Base-by-base conservation (phyloP, 2,329 filamentous ascomycete species). In the Zalaria obscura region DNA sequence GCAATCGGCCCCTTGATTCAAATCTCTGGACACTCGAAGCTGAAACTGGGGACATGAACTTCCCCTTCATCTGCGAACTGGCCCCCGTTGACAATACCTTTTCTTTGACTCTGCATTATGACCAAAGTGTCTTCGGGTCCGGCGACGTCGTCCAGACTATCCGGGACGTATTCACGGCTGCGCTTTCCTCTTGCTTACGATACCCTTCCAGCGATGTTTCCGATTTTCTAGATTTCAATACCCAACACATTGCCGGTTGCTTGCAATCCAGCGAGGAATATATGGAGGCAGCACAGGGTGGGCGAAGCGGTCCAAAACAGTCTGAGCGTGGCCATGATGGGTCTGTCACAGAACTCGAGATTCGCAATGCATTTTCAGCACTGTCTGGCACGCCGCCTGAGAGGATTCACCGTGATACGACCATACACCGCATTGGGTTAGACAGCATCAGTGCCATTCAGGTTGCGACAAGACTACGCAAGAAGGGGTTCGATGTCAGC, bases 381-480 rank as follows among this genome's bases (percentile, higher is more conserved):
- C 67, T 91, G 25, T 77, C 81, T 1, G 63, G 67, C 2, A 59
- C 72, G 4, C 56, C 72, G 0, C 42, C 55, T 2, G 52, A 66
- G 0, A 63, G 62, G 0, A 78, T 94, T 37, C 52, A 56, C 3
- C 69, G 68, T 8, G 55, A 71, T 6, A 85, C 77, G 0, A 86
- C 83, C 0, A 85, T 96, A 38, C 93, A 89, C 52, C 78, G 82
- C 44, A 73, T 94, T n/a, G 89, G 89, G 0, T 65, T 95, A 3
- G 88, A 95, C 59, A 95, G 88, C 55, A 91, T 96, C 52, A 88
- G 82, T 45, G 83, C 86, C 0, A 70, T 76, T 10, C 87, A 94
- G 53, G 68, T 94, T 6, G 83, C 86, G 1, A 70, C 75, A 1
- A 63, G 70, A 26, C 65, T 95, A 10, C 75, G 80, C 11, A 72